Conservation (phyloP, 352 stramenopile genomes). For the Pythium phragmiticola region DNA sequence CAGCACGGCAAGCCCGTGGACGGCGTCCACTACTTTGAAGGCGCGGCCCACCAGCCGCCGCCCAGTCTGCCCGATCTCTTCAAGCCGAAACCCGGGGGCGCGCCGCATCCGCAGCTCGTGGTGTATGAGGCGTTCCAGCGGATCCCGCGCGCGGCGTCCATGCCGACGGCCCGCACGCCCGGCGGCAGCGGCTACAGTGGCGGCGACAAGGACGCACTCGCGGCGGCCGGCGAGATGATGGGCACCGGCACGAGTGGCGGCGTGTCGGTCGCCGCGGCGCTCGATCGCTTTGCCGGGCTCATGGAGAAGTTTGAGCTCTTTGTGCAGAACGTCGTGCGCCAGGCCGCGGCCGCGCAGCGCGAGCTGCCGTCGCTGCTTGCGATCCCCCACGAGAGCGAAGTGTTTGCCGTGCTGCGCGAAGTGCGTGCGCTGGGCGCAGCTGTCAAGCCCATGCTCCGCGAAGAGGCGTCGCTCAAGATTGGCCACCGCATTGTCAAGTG, state of each 20-base stretch:
- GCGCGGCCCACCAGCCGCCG: constrained; percentile 58
- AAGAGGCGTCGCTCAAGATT: constrained; percentile 95
- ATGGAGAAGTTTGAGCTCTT: constrained; percentile 89
- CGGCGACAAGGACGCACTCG: constrained; percentile 27
- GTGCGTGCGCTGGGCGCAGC: constrained; percentile 68
- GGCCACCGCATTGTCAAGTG: constrained; percentile 97
- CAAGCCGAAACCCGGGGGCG: constrained; percentile 91
- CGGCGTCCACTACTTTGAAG: constrained; percentile 78
- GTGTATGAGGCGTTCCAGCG: constrained; percentile 99
- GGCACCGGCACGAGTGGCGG: constrained; percentile 28
- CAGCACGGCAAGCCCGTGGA: constrained; percentile 69
- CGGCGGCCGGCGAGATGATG: constrained; percentile 15
- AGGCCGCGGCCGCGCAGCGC: constrained; percentile 65
- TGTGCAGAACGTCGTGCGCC: constrained; percentile 84
- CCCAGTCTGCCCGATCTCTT: constrained; percentile 92
- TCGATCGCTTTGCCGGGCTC: constrained; percentile 80
- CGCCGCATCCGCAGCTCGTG: constrained; percentile 92
- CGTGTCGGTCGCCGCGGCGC: constrained; percentile 64
- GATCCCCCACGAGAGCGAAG: constrained; percentile 77
- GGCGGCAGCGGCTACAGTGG: constrained; percentile 29
- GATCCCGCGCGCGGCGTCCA: constrained; percentile 89
- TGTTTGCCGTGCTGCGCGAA: constrained; percentile 80
- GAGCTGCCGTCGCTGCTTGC: constrained; percentile 70
- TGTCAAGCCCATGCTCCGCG: constrained; percentile 74
- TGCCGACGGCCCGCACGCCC: constrained; percentile 69